Evolutionary conservation across 1,284 basidiomycete species (phyloP), one percentile per base, ranked within the genome.

Genomic region (Baeospora myosura): DNA sequence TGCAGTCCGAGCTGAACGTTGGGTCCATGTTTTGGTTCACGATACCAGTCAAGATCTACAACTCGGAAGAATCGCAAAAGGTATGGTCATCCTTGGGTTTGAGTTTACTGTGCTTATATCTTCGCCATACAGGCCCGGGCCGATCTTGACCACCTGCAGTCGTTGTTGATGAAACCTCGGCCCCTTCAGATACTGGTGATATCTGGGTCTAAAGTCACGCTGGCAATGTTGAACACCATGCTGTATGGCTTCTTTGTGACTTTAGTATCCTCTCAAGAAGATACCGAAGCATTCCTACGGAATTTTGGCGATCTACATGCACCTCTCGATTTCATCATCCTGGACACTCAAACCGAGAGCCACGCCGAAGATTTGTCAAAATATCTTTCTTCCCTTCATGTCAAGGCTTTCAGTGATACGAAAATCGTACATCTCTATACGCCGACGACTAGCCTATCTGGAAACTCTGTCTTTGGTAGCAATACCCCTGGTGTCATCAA

Each of bases 1-100:
- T 84, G 2, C 65, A 76, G 14, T 82, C 80, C 1, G 73, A 81
- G 46, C 60, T 78, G 8, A 70, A 74, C 40, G 63, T 71, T 38
- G 81, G 81, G 2, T 81, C 79, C 1, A 70, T 65, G 41, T 84
- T 84, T 55, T 82, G 76, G 76, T 84, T 83, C 55, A 78, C 72
- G 0, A 74, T 84, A 28, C 80, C 81, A 1, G 76, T 78, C 16
- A 77, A 74, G 49, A 61, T 74, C 11, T 73, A 68, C 51, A 64
- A 70, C 25, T 70, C 72, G 0, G 69, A 71, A 22, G 78, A 81
- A 49, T 74, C 78, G 8, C 59, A 61, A 42, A 69, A 71, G 62
- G 73, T 74, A 46, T 38, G 57, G 42, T 33, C 3, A 17, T 17
- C 6, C 28, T 17, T 7, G 39, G 5, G n/a, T n/a, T n/a, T n/a